These are phyloP conservation scores for Globisporangium orthogonon DNA, from an alignment of 352 stramenopile genomes.

Conservation along the genomic window DNA sequence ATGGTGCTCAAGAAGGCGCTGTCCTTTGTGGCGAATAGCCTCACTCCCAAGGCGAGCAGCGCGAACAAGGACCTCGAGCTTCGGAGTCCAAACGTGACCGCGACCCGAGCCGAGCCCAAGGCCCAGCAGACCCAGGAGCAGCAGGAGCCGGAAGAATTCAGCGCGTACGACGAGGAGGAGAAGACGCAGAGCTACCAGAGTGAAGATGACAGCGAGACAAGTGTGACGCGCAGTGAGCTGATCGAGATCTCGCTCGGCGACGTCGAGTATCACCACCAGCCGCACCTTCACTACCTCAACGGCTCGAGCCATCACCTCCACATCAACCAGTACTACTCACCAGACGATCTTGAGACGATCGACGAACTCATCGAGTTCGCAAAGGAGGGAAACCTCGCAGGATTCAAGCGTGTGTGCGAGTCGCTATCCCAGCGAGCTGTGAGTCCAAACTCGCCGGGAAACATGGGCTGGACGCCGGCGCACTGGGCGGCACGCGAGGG, in stretches of 20 bases:
- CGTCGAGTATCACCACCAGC: constrained; percentile 2
- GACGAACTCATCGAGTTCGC: constrained; percentile 59
- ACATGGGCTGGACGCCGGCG: constrained; percentile 70
- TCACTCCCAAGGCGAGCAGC: constrained; percentile 5
- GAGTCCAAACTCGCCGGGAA: constrained; percentile 42
- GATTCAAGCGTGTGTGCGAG: constrained; percentile 42
- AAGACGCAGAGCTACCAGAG: constrained; percentile 14
- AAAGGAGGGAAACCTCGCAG: constrained; percentile 45
- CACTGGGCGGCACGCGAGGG: constrained; percentile 70
- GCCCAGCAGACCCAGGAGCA: constrained; percentile 6
- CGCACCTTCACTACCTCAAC: constrained; percentile 1
- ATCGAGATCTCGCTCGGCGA: constrained; percentile 55
- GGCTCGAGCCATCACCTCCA: not conserved
- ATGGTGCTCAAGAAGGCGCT: constrained; percentile 39
- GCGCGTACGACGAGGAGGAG: constrained; percentile 8
- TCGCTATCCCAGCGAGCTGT: constrained; percentile 31
- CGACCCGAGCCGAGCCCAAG: not conserved
- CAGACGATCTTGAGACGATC: constrained; percentile 35
- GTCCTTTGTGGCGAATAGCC: constrained; percentile 22
- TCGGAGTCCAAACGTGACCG: not conserved
- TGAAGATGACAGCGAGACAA: constrained; percentile 12
- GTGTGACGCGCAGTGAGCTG: constrained; percentile 22
- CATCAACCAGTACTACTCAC: constrained; percentile 7
- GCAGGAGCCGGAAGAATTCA: constrained; percentile 11
- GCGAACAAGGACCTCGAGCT: not conserved